Conservation (phyloP, 2,329 filamentous ascomycete genomes). For the Tolypocladium amazonense region DNA sequence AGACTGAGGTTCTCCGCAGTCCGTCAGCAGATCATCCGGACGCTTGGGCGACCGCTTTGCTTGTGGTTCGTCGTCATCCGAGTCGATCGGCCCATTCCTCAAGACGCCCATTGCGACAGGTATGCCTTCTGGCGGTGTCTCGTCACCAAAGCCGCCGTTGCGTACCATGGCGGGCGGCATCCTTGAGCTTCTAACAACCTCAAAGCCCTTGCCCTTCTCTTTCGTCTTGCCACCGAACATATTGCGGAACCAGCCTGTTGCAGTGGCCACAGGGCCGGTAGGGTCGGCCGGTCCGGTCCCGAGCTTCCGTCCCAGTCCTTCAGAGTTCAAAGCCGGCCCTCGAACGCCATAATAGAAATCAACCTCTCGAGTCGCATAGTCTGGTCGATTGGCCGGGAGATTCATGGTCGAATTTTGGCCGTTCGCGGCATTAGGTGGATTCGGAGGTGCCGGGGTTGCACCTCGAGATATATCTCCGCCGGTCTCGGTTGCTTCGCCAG, state of each 20-base stretch:
- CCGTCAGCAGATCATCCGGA: constrained; percentile 29
- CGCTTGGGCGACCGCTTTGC: constrained; percentile 14
- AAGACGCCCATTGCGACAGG: constrained; percentile 53
- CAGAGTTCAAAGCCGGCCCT: constrained; percentile 75
- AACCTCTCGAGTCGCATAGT: constrained; percentile 89
- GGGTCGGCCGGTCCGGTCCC: constrained; percentile 94
- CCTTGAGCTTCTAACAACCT: constrained; percentile 83
- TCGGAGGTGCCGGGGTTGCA: constrained; percentile 31
- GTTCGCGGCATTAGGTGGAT: constrained; percentile 6
- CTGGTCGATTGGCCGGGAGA: constrained; percentile 51
- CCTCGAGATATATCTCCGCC: constrained; percentile 31
- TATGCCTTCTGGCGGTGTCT: constrained; percentile 56
- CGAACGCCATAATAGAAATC: constrained; percentile 95
- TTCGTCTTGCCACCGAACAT: constrained; percentile 78
- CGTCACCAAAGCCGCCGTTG: constrained; percentile 46
- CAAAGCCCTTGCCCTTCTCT: constrained; percentile 92
- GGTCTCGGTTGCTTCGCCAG: constrained; percentile 27
- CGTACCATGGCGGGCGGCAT: constrained; percentile 64
- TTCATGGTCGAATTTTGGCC: constrained; percentile 16
- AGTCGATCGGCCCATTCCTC: constrained; percentile 51
- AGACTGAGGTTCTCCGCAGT: constrained; percentile 35
- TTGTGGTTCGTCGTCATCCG: constrained; percentile 40
- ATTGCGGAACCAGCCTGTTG: constrained; percentile 77
- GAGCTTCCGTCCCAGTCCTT: constrained; percentile 69
- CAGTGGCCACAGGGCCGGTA: constrained; percentile 80